Evolutionary conservation across 441 rosid species (phyloP).

Genomic region (Hura crepitans): DNA sequence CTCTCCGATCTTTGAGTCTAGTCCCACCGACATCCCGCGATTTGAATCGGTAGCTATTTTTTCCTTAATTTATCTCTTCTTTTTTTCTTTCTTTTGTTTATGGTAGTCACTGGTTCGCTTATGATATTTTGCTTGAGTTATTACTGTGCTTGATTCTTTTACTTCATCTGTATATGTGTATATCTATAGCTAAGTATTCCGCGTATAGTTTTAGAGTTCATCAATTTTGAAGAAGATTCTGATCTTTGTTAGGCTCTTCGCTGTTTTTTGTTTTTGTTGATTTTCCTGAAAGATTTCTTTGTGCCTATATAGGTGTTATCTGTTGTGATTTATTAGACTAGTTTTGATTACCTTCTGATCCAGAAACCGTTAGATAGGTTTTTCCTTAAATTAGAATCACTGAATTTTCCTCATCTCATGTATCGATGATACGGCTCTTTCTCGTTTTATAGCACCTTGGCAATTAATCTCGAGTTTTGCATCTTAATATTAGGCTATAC

Average conservation of each 20-base stretch:
- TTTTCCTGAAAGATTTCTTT: not conserved
- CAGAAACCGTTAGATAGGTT: not conserved
- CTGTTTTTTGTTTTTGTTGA: not conserved
- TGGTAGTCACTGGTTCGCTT: not conserved
- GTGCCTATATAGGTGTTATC: not conserved
- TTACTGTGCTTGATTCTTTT: not conserved
- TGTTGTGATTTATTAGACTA: not conserved
- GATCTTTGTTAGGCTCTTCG: not conserved
- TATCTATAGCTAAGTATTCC: not conserved
- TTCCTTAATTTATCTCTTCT: not conserved
- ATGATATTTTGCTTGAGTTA: not conserved
- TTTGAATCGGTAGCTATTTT: constrained; percentile 34
- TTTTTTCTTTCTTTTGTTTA: not conserved
- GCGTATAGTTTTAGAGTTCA: not conserved
- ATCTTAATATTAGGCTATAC: not conserved
- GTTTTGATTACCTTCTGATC: too few species aligned
- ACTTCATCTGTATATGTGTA: not conserved
- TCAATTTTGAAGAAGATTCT: not conserved
- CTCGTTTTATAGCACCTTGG: not conserved
- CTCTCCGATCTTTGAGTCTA: constrained; percentile 37
- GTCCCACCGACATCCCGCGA: constrained; percentile 34
- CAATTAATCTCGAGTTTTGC: not conserved
- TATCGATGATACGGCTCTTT: not conserved
- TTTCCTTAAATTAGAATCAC: not conserved
- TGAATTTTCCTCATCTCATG: not conserved